phyloP scores from a whole-genome alignment of 495 filamentous ascomycete genomes.

The Usnea hakonensis region DNA sequence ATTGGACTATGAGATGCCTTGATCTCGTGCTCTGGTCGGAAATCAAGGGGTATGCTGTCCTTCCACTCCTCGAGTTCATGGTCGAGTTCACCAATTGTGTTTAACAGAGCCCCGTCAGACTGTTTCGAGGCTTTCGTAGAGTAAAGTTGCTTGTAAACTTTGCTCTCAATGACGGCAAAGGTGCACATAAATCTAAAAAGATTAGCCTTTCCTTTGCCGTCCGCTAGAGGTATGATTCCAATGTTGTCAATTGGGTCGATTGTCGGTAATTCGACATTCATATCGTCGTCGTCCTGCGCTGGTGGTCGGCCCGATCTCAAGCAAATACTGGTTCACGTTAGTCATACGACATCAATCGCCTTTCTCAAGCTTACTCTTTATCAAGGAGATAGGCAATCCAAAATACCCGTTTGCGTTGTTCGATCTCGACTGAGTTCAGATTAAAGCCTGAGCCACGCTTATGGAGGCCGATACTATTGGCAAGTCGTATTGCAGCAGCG shows the following conservation, averaged over 20 bases:
- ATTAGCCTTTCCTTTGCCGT: conserved; percentile 90
- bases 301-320: conserved; percentile 87
- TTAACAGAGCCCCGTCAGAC: conserved; percentile 85
- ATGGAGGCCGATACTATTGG: conserved; percentile 91
- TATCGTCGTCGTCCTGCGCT: conserved; percentile 94
- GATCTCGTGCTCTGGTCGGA: conserved; percentile 91
- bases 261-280: conserved; percentile 93
- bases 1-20: conserved; percentile 81
- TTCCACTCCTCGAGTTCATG: conserved; percentile 94
- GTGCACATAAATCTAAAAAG: conserved; percentile 86
- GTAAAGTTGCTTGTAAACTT: conserved; percentile 90
- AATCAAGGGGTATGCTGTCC: conserved; percentile 86
- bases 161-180: conserved; percentile 85
- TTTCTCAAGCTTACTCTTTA: conserved; percentile 56
- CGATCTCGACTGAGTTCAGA: conserved; percentile 80
- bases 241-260: conserved; percentile 86
- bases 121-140: conserved; percentile 87
- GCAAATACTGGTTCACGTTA: conserved; percentile 54
- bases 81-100: conserved; percentile 94
- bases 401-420: conserved; percentile 93
- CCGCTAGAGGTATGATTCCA: conserved; percentile 82
- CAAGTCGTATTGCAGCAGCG: conserved; percentile 82
- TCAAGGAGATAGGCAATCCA: conserved; percentile 97
- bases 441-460: conserved; percentile 88
- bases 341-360: background rate